A percentile compares a stretch with the other conserved stretches of the same genome.
Conservation (phyloP, 306 rosid genomes). For the Castanopsis chinensis region DNA sequence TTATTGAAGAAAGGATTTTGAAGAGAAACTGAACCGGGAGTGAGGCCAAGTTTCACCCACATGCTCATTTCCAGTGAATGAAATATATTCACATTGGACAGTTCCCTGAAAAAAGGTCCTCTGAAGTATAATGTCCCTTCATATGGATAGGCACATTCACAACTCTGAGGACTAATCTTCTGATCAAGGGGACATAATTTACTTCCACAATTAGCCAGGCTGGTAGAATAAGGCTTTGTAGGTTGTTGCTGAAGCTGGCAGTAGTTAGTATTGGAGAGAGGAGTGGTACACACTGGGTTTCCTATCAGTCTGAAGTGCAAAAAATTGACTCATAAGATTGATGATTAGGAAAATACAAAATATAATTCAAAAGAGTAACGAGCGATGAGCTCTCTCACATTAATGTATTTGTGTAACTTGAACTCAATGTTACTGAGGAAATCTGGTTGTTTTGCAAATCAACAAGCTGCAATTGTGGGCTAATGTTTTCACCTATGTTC, state of each 20-base stretch:
- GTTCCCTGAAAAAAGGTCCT: constrained; percentile 76
- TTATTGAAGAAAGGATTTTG: constrained; percentile 68
- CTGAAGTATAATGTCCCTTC: constrained; percentile 74
- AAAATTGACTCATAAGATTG: constrained; percentile 19
- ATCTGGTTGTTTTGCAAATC: constrained; percentile 80
- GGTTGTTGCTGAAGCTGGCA: constrained; percentile 57
- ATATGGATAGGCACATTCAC: constrained; percentile 84
- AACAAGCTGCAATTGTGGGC: constrained; percentile 64
- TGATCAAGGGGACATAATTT: constrained; percentile 56
- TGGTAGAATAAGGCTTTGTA: constrained; percentile 62
- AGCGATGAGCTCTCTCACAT: constrained; percentile 46
- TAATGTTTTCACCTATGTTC: constrained; percentile 62
- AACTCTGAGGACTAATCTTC: constrained; percentile 82
- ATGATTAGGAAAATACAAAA: background rate
- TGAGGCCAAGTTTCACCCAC: constrained; percentile 60
- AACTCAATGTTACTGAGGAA: constrained; percentile 42
- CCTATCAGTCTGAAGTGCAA: constrained; percentile 66
- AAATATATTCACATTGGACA: constrained; percentile 52
- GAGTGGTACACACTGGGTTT: constrained; percentile 66
- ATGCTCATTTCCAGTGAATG: constrained; percentile 68
- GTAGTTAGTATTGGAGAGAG: constrained; percentile 41
- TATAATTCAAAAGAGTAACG: constrained; percentile 6
- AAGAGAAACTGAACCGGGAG: constrained; percentile 80
- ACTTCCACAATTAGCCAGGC: constrained; percentile 55
- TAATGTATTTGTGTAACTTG: constrained; percentile 52